Conservation (phyloP, 108 stramenopile species). For the Pinguiococcus pyrenoidosus region DNA sequence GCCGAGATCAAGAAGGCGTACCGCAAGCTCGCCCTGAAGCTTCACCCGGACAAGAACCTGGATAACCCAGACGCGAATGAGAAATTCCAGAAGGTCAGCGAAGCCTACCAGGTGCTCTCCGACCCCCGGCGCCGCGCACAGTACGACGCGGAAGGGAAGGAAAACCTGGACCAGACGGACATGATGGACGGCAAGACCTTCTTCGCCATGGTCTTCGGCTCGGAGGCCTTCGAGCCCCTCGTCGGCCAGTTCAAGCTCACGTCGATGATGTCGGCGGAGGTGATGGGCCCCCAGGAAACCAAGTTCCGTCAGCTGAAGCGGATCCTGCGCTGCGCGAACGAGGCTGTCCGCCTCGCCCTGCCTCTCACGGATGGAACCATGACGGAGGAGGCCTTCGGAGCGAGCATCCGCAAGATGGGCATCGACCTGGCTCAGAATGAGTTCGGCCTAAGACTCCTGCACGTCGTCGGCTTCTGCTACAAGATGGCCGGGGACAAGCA, state of each 20-base stretch:
- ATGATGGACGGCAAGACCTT: constrained; percentile 12
- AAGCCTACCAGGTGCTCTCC: constrained; percentile 62
- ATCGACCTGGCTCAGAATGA: not conserved
- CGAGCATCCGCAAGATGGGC: not conserved
- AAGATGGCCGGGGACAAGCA: not conserved
- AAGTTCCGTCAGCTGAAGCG: not conserved
- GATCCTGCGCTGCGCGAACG: not conserved
- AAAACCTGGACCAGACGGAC: not conserved
- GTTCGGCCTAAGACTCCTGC: not conserved
- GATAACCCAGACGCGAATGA: constrained; percentile 43
- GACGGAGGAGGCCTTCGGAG: not conserved
- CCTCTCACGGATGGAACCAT: too few relatives aligned
- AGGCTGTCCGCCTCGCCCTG: too few relatives aligned
- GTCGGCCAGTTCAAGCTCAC: constrained; percentile 20
- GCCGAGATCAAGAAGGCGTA: constrained; percentile 73
- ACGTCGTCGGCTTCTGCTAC: not conserved
- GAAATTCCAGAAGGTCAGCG: constrained; percentile 58
- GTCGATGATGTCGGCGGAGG: not conserved
- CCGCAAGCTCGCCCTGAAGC: constrained; percentile 67
- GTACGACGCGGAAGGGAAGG: constrained; percentile 52
- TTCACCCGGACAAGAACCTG: constrained; percentile 71
- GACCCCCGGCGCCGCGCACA: constrained; percentile 47
- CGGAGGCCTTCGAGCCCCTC: constrained; percentile 11
- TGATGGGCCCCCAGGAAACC: not conserved
- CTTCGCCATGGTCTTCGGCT: constrained; percentile 28